A percentile compares a stretch with the other conserved stretches of the same genome.
These are phyloP conservation scores for Amyloporia xantha DNA, from an alignment of 768 basidiomycete species.

Conservation along the genomic window DNA sequence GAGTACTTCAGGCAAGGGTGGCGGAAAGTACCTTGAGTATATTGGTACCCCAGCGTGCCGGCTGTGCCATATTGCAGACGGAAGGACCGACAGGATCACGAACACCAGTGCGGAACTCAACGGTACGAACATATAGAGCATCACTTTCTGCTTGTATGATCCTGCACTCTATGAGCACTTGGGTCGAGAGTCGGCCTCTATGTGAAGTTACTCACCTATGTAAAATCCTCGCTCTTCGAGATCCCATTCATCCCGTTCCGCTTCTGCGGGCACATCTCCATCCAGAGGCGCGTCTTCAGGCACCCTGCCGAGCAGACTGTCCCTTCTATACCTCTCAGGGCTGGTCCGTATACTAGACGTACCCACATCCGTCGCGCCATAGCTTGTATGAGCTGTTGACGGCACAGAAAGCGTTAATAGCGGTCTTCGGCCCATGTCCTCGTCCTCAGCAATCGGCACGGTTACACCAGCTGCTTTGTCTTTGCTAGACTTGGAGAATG, in stretches of 20 bases:
- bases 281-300: slow-evolving; percentile 22
- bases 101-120: slow-evolving; percentile 43
- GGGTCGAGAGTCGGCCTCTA: too few relatives aligned
- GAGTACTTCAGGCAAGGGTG: slow-evolving; percentile 60
- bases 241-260: slow-evolving; percentile 37
- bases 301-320: slow-evolving; percentile 22
- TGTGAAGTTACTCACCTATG: slow-evolving; percentile 37
- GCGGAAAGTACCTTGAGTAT: slow-evolving; percentile 46
- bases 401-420: slow-evolving; percentile 5
- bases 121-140: slow-evolving; percentile 57
- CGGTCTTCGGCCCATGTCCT: slow-evolving; percentile 16
- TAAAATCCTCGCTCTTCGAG: slow-evolving; percentile 46
- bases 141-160: slow-evolving; percentile 50
- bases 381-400: background rate
- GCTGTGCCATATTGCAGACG: slow-evolving; percentile 44
- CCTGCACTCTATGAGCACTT: slow-evolving; percentile 46
- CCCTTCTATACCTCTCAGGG: slow-evolving; percentile 19
- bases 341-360: slow-evolving; percentile 15
- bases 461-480: too few relatives aligned
- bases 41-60: slow-evolving; percentile 20
- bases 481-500: background rate
- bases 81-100: slow-evolving; percentile 43
- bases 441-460: too few relatives aligned
- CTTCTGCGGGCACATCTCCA: slow-evolving; percentile 30
- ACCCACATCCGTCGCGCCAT: slow-evolving; percentile 10